A percentile compares a stretch with the other conserved stretches of the same genome.
phyloP scores from a whole-genome alignment of 352 stramenopile species.

The Nothophytophthora sp. region DNA sequence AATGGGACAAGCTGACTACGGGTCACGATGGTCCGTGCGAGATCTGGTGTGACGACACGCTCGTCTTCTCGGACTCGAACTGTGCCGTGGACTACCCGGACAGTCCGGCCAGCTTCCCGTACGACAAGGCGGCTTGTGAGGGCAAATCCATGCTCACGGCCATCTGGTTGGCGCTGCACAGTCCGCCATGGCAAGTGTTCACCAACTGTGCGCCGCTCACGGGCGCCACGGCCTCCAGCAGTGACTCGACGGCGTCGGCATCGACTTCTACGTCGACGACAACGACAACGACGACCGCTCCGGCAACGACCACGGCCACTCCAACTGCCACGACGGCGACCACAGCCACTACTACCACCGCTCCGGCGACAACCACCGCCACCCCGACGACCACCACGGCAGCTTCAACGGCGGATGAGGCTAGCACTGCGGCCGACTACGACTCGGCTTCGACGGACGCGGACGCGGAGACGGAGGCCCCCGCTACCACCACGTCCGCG shows the following conservation, averaged over 20 bases:
- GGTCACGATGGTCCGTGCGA: constrained; percentile 49
- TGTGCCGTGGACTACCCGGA: constrained; percentile 36
- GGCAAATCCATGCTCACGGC: constrained; percentile 33
- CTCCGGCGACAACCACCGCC: constrained; percentile 4
- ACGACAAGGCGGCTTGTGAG: constrained; percentile 40
- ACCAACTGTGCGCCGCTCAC: constrained; percentile 45
- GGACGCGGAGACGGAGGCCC: not conserved
- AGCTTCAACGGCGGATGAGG: constrained; percentile 2
- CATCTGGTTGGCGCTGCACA: constrained; percentile 47
- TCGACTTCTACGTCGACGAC: constrained; percentile 6
- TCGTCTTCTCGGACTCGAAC: constrained; percentile 44
- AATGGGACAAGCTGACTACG: constrained; percentile 40
- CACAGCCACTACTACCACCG: constrained; percentile 1
- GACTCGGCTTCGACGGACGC: constrained; percentile 9
- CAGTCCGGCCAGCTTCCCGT: constrained; percentile 30
- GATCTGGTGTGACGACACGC: constrained; percentile 48
- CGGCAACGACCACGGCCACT: not conserved
- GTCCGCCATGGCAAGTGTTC: constrained; percentile 45
- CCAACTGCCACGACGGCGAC: not conserved
- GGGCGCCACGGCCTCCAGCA: constrained; percentile 16
- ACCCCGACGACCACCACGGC: constrained; percentile 1
- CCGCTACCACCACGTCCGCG: constrained; percentile 4
- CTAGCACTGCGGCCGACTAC: constrained; percentile 19
- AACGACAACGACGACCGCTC: not conserved
- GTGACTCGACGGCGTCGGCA: constrained; percentile 6